These are phyloP conservation scores for Fusarium sp. DNA, from an alignment of 2,329 filamentous ascomycete species.

Conservation along the genomic window DNA sequence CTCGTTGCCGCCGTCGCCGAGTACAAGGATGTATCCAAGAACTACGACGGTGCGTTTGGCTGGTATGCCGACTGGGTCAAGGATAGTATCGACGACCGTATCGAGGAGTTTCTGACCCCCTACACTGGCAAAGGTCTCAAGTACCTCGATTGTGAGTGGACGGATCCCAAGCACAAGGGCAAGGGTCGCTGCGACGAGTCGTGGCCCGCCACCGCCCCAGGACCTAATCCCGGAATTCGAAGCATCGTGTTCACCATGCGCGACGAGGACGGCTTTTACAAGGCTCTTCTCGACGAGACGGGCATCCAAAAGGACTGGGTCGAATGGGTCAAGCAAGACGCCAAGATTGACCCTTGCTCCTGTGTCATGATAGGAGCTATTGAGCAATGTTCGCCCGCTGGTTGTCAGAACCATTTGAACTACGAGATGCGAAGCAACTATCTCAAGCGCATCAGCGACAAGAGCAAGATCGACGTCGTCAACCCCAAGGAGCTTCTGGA, in stretches of 20 bases:
- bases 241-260: background rate
- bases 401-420: background rate
- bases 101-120: background rate
- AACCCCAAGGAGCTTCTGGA: conserved; percentile 22
- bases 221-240: background rate
- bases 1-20: background rate
- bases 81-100: background rate
- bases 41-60: background rate
- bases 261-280: background rate
- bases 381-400: background rate
- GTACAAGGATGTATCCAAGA: conserved; percentile 1
- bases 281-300: background rate
- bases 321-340: conserved; percentile 11
- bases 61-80: conserved; percentile 6
- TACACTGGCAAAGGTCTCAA: background rate
- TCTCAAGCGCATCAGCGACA: conserved; percentile 4
- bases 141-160: background rate
- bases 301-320: conserved; percentile 24
- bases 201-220: background rate
- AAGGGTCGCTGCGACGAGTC: background rate
- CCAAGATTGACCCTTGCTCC: background rate
- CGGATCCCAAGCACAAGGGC: background rate
- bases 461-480: conserved; percentile 17
- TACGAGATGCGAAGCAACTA: conserved; percentile 1
- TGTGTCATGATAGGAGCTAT: background rate